Evolutionary conservation across 805 yeast species (phyloP).

Genomic region (Tetrapisispora nanseiensis): DNA sequence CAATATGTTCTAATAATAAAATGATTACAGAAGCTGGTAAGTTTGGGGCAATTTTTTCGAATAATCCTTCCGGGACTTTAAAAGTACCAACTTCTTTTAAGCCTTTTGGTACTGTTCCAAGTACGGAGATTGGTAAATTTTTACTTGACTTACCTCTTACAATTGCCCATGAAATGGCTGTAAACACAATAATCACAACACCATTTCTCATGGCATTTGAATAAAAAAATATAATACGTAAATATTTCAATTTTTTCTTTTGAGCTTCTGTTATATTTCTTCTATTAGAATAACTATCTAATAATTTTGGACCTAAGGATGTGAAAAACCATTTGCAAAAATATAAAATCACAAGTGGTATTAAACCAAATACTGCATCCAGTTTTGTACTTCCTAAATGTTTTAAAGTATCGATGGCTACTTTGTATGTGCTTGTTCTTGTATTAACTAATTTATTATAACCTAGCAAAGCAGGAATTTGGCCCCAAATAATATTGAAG

Average conservation of each 20-base stretch:
- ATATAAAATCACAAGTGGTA: conserved; percentile 62
- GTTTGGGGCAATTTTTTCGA: conserved; percentile 56
- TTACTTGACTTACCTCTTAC: conserved; percentile 41
- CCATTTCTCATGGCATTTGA: conserved; percentile 71
- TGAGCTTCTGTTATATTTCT: not conserved
- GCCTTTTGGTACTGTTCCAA: conserved; percentile 79
- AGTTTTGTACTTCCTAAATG: conserved; percentile 55
- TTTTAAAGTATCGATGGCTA: conserved; percentile 62
- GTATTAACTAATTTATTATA: conserved; percentile 57
- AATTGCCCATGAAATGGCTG: conserved; percentile 73
- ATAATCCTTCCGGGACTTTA: conserved; percentile 50
- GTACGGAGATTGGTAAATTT: conserved; percentile 38
- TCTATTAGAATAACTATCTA: conserved; percentile 39
- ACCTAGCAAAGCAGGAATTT: conserved; percentile 82
- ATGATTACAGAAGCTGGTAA: conserved; percentile 81
- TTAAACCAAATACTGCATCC: conserved; percentile 86
- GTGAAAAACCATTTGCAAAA: conserved; percentile 58
- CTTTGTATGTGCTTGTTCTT: conserved; percentile 57
- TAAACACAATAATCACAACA: conserved; percentile 68
- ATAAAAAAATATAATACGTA: conserved; percentile 50
- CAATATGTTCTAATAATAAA: conserved; percentile 80
- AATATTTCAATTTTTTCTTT: conserved; percentile 3
- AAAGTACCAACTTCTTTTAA: conserved; percentile 67
- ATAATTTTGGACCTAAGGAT: conserved; percentile 43
- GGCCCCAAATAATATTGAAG: conserved; percentile 70